Base-by-base conservation (phyloP, 2,329 filamentous ascomycete genomes). In the Davidsoniella virescens region DNA sequence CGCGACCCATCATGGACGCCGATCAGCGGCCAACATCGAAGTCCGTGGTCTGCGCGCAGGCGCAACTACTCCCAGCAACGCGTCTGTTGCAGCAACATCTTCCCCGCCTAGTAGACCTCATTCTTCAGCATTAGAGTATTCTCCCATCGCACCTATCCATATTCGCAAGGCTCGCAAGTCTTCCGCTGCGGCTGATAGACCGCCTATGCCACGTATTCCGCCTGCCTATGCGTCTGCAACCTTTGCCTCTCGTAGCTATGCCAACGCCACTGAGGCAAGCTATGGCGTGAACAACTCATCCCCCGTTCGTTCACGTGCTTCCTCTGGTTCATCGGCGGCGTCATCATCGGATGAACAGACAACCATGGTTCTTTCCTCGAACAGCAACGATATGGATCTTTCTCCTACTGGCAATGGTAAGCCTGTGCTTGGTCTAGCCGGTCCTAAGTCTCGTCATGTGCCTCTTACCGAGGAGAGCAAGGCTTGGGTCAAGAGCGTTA, bases 1-100 rank as follows among this genome's bases (percentile, higher is more conserved):
- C 59, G 88, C 87, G 6, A 79, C 80, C 53, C 92, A 98, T 61
- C 92, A 98, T 62, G 84, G 85, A 41, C 80, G 85, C n/a, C 79
- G 76, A 40, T 75, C 75, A 47, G 63, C 67, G 53, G 64, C 64
- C 49, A 75, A 72, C 59, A 70, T 82, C 7, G 77, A 82, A 58
- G 68, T 82, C 18, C 47, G 33, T 14, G 48, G 39, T 25, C 33
- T 53, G n/a, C 43, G 33, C 23, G 36, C 47, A 2, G 39, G 48
- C n/a, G 26, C 26, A 14, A 39, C 23, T 5, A 44, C 50, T 17
- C 36, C 50, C 1, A 37, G 44, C 14, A 20, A 37, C 5, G 37
- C 44, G 4, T 23, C 43, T 5, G 29, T 12, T 9, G 6, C 29
- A 9, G 25, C 38, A 36, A 52, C 60, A 2, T 69, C 69, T 1